phyloP scores from a whole-genome alignment of 2,329 filamentous ascomycete genomes.

The Bisporella sp. region DNA sequence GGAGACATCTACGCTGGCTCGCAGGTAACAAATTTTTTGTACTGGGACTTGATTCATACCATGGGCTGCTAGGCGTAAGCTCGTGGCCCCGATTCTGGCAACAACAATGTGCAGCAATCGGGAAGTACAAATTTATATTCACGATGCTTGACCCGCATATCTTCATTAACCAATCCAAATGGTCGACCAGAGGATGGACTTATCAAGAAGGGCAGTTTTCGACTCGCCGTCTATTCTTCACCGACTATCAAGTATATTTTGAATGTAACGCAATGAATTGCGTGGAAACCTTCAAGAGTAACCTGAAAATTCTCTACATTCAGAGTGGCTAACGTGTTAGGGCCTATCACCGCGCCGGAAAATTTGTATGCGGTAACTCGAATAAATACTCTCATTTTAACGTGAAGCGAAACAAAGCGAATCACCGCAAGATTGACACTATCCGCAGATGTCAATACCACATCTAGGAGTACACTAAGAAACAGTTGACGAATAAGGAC shows the following conservation, averaged over 20 bases:
- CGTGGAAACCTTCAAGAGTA: constrained; percentile 3
- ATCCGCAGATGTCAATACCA: constrained; percentile 3
- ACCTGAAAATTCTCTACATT: constrained; percentile 2
- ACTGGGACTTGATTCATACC: constrained; percentile 16
- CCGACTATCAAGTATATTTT: constrained; percentile 3
- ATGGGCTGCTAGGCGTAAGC: constrained; percentile 9
- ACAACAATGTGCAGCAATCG: constrained; percentile 4
- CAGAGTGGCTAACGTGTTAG: constrained; percentile 1
- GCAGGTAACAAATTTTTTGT: constrained; percentile 14
- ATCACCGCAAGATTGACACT: constrained; percentile 3
- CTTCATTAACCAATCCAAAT: constrained; percentile 2
- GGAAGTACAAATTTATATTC: constrained; percentile 3
- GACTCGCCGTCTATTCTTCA: constrained; percentile 2
- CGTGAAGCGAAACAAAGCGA: constrained; percentile 3
- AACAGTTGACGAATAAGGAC: constrained; percentile 3
- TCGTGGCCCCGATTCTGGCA: constrained; percentile 4
- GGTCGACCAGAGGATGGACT: constrained; percentile 4
- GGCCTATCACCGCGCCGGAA: constrained; percentile 2
- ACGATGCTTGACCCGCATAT: constrained; percentile 4
- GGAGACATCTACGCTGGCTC: constrained; percentile 15
- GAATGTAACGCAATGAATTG: constrained; percentile 4
- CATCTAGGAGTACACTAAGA: constrained; percentile 2
- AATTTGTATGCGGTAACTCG: constrained; percentile 4
- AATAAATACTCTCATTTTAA: constrained; percentile 3
- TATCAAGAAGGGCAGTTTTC: constrained; percentile 2